These are phyloP conservation scores for Smittium culicis DNA, from an alignment of 371 early-diverging fungal species.

Conservation along the genomic window DNA sequence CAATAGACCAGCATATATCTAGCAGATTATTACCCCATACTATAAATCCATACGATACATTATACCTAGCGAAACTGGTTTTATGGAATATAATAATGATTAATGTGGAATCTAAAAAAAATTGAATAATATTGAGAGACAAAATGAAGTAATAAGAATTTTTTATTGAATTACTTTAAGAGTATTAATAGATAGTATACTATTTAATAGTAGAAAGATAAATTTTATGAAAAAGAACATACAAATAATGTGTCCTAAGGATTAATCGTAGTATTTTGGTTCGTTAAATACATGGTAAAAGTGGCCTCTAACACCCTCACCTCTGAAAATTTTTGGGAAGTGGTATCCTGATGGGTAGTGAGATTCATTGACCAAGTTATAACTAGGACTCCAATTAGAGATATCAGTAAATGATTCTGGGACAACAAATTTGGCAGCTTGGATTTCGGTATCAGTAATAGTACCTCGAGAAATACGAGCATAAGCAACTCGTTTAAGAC, in stretches of 20 bases:
- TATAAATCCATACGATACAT: no score
- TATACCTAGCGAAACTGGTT: no score
- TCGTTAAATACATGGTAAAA: constrained; percentile 64
- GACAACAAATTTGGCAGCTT: constrained; percentile 62
- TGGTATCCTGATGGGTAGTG: constrained; percentile 39
- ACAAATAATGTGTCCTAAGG: constrained; percentile 11
- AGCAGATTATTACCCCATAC: no score
- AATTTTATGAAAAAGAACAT: constrained; percentile 13
- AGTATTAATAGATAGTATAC: no score
- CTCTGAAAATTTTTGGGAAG: constrained; percentile 56
- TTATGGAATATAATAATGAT: no score
- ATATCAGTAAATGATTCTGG: constrained; percentile 33
- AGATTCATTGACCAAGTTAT: constrained; percentile 39
- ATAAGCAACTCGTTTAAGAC: constrained; percentile 55
- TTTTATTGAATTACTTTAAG: no score
- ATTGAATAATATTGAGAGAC: no score
- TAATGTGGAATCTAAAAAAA: no score
- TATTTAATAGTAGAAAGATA: constrained; percentile 7
- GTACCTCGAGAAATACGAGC: constrained; percentile 64
- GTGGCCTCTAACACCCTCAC: constrained; percentile 54
- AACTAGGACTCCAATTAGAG: constrained; percentile 41
- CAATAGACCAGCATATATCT: no score
- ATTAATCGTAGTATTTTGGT: constrained; percentile 50
- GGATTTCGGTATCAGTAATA: constrained; percentile 76
- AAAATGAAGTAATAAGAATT: no score